Evolutionary conservation across 2,329 filamentous ascomycete genomes (phyloP).

Genomic region (Penicillium thymicola): DNA sequence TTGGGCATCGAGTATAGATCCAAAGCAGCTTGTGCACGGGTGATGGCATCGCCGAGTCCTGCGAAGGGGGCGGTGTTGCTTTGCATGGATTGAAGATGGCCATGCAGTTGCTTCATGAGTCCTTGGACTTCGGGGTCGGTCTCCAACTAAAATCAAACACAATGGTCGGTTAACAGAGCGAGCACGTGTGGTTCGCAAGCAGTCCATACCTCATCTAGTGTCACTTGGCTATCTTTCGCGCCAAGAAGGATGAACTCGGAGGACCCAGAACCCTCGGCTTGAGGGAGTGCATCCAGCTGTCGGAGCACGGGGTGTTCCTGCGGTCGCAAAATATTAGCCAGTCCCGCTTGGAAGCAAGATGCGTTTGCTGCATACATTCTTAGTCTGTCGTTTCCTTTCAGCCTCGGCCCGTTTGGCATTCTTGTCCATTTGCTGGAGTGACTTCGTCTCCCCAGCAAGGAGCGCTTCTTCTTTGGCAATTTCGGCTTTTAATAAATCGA

Average conservation of each 20-base stretch:
- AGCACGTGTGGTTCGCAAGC: not conserved
- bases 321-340: conserved; percentile 15
- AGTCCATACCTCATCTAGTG: conserved; percentile 34
- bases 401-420: conserved; percentile 41
- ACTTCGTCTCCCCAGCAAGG: conserved; percentile 39
- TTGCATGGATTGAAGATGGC: conserved; percentile 45
- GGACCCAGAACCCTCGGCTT: conserved; percentile 12
- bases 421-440: conserved; percentile 43
- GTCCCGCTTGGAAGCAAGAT: not conserved
- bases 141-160: conserved; percentile 30
- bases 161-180: conserved; percentile 10
- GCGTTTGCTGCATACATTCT: conserved; percentile 33
- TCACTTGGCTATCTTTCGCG: conserved; percentile 23
- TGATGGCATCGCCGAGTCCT: conserved; percentile 39
- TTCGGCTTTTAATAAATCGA: conserved; percentile 40
- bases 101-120: conserved; percentile 41
- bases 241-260: conserved; percentile 30
- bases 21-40: conserved; percentile 37
- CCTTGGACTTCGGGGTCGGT: conserved; percentile 35
- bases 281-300: conserved; percentile 29
- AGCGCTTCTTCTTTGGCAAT: conserved; percentile 43
- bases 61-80: conserved; percentile 39
- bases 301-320: conserved; percentile 43
- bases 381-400: conserved; percentile 40
- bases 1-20: conserved; percentile 29